Percentiles rank a stretch among this genome's conserved stretches.
Evolutionary conservation across 176 grass and related monocot genomes (phyloP).

Genomic region (Bonia amplexicaulis): DNA sequence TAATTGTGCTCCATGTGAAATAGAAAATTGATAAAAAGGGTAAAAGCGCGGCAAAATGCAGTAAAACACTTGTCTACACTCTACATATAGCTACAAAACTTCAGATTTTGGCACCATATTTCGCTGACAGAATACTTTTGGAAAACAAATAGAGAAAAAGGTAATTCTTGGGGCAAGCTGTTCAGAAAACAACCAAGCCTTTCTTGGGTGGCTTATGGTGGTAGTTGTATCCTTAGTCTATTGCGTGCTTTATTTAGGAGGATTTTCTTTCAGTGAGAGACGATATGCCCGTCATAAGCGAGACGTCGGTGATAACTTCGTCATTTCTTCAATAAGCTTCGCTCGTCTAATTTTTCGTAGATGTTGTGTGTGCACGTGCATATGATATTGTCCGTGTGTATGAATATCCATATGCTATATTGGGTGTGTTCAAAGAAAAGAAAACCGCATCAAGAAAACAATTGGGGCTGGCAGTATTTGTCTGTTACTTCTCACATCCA

Average conservation of each 20-base stretch:
- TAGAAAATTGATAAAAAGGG: neutral
- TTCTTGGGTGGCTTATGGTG: no score
- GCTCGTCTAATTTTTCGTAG: no score
- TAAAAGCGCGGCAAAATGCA: neutral
- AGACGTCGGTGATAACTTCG: fast-evolving
- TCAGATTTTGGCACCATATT: constrained; percentile 26
- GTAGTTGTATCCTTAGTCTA: no score
- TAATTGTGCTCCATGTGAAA: neutral
- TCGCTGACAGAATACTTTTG: neutral
- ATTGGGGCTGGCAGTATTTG: neutral
- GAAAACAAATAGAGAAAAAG: constrained; percentile 17
- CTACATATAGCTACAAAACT: neutral
- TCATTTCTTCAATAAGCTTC: no score
- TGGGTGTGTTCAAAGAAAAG: no score
- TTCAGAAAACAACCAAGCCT: neutral
- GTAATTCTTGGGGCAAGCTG: neutral
- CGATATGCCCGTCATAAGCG: no score
- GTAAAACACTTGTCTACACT: neutral
- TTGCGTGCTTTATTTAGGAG: no score
- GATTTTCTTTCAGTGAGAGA: no score
- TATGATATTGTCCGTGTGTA: no score
- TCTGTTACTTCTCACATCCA: neutral
- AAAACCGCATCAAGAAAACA: neutral
- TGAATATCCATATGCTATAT: fast-evolving
- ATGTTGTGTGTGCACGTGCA: no score